Conservation (phyloP, 164 flowering plant species). For the Liriodendron chinense region DNA sequence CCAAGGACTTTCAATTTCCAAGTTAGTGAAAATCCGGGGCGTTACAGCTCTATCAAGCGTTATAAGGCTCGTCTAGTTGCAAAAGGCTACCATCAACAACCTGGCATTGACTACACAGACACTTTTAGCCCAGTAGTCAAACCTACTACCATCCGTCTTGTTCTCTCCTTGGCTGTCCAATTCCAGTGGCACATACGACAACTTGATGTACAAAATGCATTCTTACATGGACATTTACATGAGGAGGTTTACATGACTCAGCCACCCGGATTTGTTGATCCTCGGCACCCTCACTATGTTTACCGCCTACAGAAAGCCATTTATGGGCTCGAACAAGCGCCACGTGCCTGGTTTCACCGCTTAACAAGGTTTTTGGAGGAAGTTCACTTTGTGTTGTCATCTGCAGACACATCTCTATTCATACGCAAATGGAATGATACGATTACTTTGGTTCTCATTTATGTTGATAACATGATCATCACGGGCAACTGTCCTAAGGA, state of each 20-base stretch:
- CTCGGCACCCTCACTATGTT: background rate
- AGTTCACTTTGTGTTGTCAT: fast-evolving
- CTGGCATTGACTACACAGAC: background rate
- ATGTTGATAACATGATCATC: slow-evolving; percentile 2
- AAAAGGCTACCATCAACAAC: background rate
- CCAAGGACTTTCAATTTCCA: no score
- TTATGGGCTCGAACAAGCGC: background rate
- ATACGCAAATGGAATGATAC: background rate
- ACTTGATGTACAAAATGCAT: slow-evolving; percentile 1
- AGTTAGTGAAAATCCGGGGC: no score
- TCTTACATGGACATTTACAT: background rate
- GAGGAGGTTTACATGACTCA: slow-evolving; percentile 6
- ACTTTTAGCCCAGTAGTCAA: slow-evolving; percentile 13
- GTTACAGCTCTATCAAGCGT: no score
- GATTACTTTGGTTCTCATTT: background rate
- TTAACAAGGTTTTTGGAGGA: background rate
- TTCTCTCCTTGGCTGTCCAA: background rate
- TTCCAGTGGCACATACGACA: background rate
- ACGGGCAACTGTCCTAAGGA: background rate
- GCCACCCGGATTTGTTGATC: background rate
- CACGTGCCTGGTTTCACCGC: background rate
- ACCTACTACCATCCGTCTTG: background rate
- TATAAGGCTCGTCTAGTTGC: slow-evolving; percentile 1
- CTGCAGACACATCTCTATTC: background rate
- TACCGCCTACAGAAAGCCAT: background rate